Conservation (phyloP, 2,329 filamentous ascomycete genomes). For the Aspergillus pseudoglaucus region DNA sequence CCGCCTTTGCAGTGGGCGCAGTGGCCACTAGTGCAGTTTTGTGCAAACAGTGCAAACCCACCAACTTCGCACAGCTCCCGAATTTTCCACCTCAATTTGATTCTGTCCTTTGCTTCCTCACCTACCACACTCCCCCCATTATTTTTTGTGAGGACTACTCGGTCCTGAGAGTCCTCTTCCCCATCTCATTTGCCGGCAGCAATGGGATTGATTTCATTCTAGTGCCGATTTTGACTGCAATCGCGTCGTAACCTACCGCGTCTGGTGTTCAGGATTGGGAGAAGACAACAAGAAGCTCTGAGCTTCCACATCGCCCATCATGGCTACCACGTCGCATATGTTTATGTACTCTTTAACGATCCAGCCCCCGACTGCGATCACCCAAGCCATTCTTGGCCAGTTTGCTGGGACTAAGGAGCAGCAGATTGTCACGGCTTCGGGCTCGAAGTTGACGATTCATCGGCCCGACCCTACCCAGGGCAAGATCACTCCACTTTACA, state of each 20-base stretch:
- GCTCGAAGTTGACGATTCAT: constrained; percentile 80
- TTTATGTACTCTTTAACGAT: constrained; percentile 97
- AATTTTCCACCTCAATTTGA: constrained; percentile 25
- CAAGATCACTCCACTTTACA: constrained; percentile 77
- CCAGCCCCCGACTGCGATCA: constrained; percentile 82
- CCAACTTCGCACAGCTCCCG: constrained; percentile 1
- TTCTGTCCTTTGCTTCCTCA: constrained; percentile 1
- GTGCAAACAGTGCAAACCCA: constrained; percentile 15
- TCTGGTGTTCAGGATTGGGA: constrained; percentile 9
- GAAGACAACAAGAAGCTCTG: constrained; percentile 8
- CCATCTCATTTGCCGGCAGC: constrained; percentile 19
- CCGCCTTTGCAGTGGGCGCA: constrained; percentile 6
- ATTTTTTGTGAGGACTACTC: constrained; percentile 14
- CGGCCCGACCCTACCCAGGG: constrained; percentile 79
- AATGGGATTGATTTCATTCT: constrained; percentile 31
- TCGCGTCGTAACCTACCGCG: constrained; percentile 17
- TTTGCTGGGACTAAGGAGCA: constrained; percentile 96
- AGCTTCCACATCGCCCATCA: constrained; percentile 41
- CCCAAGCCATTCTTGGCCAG: constrained; percentile 86
- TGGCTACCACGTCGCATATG: constrained; percentile 98
- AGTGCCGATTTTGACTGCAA: constrained; percentile 20
- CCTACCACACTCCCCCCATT: constrained; percentile 5
- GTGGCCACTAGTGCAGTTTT: neutral
- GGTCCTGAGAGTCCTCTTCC: constrained; percentile 20
- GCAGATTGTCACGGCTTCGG: constrained; percentile 90